Conservation (phyloP, 352 stramenopile genomes). For the Detonula confervacea region DNA sequence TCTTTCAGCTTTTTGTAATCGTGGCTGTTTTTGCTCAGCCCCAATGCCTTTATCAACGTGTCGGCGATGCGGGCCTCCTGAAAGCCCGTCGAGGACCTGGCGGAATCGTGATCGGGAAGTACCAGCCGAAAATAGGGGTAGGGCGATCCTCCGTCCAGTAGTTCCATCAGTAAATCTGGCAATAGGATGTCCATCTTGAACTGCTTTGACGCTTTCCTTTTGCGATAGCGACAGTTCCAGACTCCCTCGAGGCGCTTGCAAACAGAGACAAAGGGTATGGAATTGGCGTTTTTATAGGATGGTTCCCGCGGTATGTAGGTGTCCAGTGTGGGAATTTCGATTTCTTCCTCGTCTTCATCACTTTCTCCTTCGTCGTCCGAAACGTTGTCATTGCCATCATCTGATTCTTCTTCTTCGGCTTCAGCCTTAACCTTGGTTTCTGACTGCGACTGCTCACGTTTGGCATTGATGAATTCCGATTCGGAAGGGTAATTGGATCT, state of each 20-base stretch:
- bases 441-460: background rate
- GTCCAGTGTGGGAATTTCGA: constrained; percentile 40
- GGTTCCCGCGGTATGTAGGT: constrained; percentile 50
- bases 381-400: constrained; percentile 26
- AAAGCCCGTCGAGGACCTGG: constrained; percentile 57
- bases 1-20: constrained; percentile 13
- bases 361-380: constrained; percentile 36
- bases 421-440: constrained; percentile 12
- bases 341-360: constrained; percentile 18
- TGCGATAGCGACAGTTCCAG: constrained; percentile 40
- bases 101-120: constrained; percentile 71
- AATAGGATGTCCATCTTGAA: constrained; percentile 48
- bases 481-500: constrained; percentile 12
- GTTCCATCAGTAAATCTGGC: constrained; percentile 33
- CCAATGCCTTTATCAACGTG: constrained; percentile 66
- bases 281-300: constrained; percentile 58
- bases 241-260: constrained; percentile 59
- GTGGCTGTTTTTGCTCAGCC: constrained; percentile 29
- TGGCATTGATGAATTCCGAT: constrained; percentile 18
- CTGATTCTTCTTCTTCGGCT: constrained; percentile 16
- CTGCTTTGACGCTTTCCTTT: constrained; percentile 32
- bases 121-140: constrained; percentile 78
- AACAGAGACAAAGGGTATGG: constrained; percentile 48
- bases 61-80: constrained; percentile 77
- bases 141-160: constrained; percentile 45